Conservation (phyloP, 169 alveolate genomes). For the Amoebophrya sp. region DNA sequence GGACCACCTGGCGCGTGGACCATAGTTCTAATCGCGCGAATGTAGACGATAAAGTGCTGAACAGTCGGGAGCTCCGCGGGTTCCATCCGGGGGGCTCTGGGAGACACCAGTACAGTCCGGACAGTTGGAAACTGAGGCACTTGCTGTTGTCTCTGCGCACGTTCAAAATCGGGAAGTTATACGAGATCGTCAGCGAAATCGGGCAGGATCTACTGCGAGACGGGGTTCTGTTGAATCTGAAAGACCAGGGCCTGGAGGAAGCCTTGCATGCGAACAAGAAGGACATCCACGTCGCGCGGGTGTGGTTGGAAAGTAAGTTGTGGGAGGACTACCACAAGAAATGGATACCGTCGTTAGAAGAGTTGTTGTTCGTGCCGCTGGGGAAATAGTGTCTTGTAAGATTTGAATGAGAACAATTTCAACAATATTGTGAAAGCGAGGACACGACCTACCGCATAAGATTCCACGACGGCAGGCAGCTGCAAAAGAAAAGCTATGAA, state of each 20-base stretch:
- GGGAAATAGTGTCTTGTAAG: too few species aligned
- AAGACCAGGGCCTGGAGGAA: constrained; percentile 17
- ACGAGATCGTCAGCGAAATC: neutral
- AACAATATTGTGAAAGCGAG: too few species aligned
- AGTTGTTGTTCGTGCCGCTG: neutral
- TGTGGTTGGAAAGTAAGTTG: neutral
- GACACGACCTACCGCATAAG: too few species aligned
- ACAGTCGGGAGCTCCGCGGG: neutral
- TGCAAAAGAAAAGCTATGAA: too few species aligned
- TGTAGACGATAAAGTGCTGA: neutral
- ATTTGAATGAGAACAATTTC: too few species aligned
- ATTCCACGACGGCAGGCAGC: too few species aligned
- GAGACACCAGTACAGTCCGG: neutral
- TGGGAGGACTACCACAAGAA: neutral
- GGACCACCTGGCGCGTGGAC: neutral
- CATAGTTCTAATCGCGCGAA: neutral
- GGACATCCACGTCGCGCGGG: too few species aligned
- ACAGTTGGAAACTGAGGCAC: neutral
- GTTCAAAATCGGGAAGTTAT: neutral
- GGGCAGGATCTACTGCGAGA: neutral
- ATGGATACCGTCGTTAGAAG: neutral
- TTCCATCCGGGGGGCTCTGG: neutral
- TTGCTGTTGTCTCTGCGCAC: neutral
- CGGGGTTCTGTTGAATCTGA: neutral
- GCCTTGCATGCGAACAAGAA: neutral